These are phyloP conservation scores for Trichoderma gamsii DNA, from an alignment of 495 filamentous ascomycete species.

Conservation along the genomic window DNA sequence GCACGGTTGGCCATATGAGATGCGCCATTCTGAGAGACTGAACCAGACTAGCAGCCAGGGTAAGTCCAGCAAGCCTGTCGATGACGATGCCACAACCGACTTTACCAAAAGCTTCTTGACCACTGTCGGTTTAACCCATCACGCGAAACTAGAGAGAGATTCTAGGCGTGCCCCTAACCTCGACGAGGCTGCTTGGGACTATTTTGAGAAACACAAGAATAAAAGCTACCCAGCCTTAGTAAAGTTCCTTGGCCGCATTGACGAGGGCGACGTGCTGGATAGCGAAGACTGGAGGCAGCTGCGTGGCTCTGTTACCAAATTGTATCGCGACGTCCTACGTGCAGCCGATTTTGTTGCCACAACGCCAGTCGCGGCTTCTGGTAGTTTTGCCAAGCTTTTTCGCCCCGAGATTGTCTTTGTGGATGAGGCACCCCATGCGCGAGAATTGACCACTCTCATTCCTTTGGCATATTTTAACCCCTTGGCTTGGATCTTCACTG, in stretches of 20 bases:
- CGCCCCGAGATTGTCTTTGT: conserved; percentile 25
- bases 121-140: not conserved
- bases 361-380: conserved; percentile 22
- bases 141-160: not conserved
- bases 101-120: conserved; percentile 23
- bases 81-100: conserved; percentile 18
- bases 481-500: conserved; percentile 24
- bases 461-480: conserved; percentile 26
- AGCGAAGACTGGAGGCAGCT: conserved; percentile 4
- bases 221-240: conserved; percentile 9
- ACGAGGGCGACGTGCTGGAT: not conserved
- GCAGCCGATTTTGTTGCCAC: conserved; percentile 26
- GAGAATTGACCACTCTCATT: conserved; percentile 26
- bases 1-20: conserved; percentile 20
- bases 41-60: not conserved
- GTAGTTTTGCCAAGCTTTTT: conserved; percentile 23
- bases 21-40: conserved; percentile 4
- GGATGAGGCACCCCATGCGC: conserved; percentile 24
- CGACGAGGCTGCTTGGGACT: conserved; percentile 23
- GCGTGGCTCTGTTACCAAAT: conserved; percentile 13
- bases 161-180: conserved; percentile 19
- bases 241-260: conserved; percentile 11
- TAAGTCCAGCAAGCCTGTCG: not conserved
- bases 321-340: conserved; percentile 22
- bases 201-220: conserved; percentile 17